These are phyloP conservation scores for Collybiopsis luxurians DNA, from an alignment of 768 basidiomycete genomes.

Conservation along the genomic window DNA sequence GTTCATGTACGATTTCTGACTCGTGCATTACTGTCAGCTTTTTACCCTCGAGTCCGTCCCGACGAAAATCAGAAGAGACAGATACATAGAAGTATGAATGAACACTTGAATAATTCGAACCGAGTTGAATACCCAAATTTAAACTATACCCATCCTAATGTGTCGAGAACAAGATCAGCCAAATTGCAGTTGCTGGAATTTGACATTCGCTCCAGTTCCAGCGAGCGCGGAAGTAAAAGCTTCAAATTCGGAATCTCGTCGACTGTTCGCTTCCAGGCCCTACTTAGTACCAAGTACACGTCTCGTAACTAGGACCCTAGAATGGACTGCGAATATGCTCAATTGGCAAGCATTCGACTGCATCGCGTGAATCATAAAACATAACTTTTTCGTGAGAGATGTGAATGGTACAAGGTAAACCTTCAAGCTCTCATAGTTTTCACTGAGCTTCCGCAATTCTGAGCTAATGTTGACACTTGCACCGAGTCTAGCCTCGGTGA, in stretches of 20 bases:
- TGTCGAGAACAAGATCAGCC: not conserved
- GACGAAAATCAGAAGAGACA: not conserved
- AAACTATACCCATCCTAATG: not conserved
- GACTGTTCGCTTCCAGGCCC: too few relatives aligned
- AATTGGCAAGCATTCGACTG: not conserved
- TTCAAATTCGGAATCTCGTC: too few relatives aligned
- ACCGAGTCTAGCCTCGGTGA: too few relatives aligned
- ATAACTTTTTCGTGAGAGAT: not conserved
- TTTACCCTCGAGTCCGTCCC: not conserved
- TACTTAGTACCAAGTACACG: too few relatives aligned
- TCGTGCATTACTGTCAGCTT: not conserved
- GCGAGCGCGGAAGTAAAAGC: too few relatives aligned
- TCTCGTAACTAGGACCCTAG: too few relatives aligned
- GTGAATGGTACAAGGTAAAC: too few relatives aligned
- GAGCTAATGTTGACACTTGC: too few relatives aligned
- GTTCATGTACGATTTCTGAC: not conserved
- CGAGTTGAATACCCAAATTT: not conserved
- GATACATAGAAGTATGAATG: not conserved
- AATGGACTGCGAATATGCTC: too few relatives aligned
- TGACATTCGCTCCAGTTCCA: too few relatives aligned
- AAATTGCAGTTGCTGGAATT: not conserved
- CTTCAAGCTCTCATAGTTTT: too few relatives aligned
- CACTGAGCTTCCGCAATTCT: too few relatives aligned
- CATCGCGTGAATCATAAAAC: not conserved
- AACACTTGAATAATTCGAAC: not conserved